Evolutionary conservation across 805 yeast genomes (phyloP).

Genomic region (Danielia oregonensis): DNA sequence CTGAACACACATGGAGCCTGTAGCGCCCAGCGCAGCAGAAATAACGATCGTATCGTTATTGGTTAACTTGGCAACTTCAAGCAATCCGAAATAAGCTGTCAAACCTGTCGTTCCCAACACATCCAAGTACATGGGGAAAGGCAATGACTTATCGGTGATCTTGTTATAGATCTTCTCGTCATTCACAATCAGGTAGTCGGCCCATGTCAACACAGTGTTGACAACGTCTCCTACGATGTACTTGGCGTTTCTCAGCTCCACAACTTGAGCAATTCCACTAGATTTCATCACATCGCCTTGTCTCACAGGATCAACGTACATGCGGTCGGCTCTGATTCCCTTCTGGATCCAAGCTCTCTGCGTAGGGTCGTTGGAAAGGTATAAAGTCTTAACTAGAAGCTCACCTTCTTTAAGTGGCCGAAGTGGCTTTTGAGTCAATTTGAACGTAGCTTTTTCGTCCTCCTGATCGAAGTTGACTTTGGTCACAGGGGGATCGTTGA

Average conservation of each 20-base stretch:
- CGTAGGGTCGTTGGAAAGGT: slow-evolving; percentile 60
- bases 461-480: slow-evolving; percentile 19
- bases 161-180: slow-evolving; percentile 24
- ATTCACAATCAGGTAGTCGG: slow-evolving; percentile 39
- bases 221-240: slow-evolving; percentile 45
- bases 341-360: slow-evolving; percentile 55
- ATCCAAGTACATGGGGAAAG: slow-evolving; percentile 44
- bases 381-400: slow-evolving; percentile 40
- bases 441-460: slow-evolving; percentile 29
- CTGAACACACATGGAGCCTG: slow-evolving; percentile 59
- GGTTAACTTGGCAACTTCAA: slow-evolving; percentile 43
- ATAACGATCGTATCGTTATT: slow-evolving; percentile 47
- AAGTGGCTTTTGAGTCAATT: slow-evolving; percentile 13
- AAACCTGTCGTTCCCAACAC: slow-evolving; percentile 55
- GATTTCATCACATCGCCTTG: slow-evolving; percentile 45
- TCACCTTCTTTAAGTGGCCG: slow-evolving; percentile 32
- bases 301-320: slow-evolving; percentile 35
- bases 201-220: slow-evolving; percentile 42
- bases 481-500: slow-evolving; percentile 20
- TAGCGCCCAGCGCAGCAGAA: slow-evolving; percentile 73
- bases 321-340: slow-evolving; percentile 23
- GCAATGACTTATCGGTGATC: slow-evolving; percentile 24
- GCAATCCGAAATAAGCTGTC: slow-evolving; percentile 58
- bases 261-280: slow-evolving; percentile 46
- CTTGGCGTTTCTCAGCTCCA: slow-evolving; percentile 41